These are phyloP conservation scores for Trichoderma sp. DNA, from an alignment of 2,329 filamentous ascomycete species.

Conservation along the genomic window DNA sequence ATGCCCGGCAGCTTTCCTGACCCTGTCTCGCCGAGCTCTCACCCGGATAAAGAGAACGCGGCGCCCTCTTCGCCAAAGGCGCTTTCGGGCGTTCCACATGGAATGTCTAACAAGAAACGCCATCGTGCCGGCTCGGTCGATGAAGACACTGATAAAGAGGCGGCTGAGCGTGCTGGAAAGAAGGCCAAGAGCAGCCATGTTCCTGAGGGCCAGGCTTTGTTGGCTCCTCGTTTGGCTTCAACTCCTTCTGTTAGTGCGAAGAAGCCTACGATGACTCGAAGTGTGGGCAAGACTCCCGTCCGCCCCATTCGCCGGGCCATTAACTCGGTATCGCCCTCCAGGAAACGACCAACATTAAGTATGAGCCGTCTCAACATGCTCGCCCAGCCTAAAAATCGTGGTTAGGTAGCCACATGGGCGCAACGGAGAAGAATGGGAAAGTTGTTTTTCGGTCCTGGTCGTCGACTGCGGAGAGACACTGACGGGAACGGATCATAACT, in stretches of 20 bases:
- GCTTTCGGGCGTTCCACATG: slow-evolving; percentile 59
- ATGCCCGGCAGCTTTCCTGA: slow-evolving; percentile 63
- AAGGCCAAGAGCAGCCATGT: slow-evolving; percentile 58
- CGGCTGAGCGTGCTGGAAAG: slow-evolving; percentile 57
- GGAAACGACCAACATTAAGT: slow-evolving; percentile 58
- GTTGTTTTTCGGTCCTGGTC: neutral
- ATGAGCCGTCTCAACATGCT: slow-evolving; percentile 65
- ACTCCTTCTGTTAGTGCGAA: slow-evolving; percentile 45
- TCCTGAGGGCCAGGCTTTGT: slow-evolving; percentile 56
- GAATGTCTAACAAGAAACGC: slow-evolving; percentile 69
- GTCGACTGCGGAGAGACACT: neutral
- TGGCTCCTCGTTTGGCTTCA: slow-evolving; percentile 50
- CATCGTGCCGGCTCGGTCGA: slow-evolving; percentile 61
- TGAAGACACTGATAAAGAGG: slow-evolving; percentile 57
- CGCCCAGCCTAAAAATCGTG: slow-evolving; percentile 61
- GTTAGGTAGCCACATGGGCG: slow-evolving; percentile 38
- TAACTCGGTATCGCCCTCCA: slow-evolving; percentile 49
- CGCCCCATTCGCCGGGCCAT: neutral
- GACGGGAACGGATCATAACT: neutral
- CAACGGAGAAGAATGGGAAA: slow-evolving; percentile 8
- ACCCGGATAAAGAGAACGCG: slow-evolving; percentile 61
- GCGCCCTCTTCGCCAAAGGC: slow-evolving; percentile 44
- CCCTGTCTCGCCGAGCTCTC: slow-evolving; percentile 38
- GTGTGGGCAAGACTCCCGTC: slow-evolving; percentile 34
- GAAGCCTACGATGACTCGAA: slow-evolving; percentile 42